phyloP scores from a whole-genome alignment of 2,329 filamentous ascomycete species.

The Fusarium dimerum region DNA sequence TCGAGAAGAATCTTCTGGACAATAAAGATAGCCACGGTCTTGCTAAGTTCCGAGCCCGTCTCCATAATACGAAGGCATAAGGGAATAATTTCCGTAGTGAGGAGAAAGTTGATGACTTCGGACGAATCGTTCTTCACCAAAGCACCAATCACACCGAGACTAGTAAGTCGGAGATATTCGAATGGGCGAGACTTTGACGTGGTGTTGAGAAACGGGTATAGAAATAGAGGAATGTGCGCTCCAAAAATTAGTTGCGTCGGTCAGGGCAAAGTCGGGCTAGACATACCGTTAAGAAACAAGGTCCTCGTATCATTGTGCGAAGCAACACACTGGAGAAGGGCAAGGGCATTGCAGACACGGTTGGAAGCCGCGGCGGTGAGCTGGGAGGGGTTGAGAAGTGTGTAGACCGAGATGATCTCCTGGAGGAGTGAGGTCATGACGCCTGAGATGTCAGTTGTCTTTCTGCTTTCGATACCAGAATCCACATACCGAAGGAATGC shows the following conservation, averaged over 20 bases:
- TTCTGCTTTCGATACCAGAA: constrained; percentile 7
- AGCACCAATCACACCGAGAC: constrained; percentile 92
- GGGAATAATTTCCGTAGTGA: constrained; percentile 98
- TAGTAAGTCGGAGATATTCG: constrained; percentile 94
- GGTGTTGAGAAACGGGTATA: constrained; percentile 98
- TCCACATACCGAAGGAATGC: constrained; percentile 88
- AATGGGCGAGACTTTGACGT: constrained; percentile 98
- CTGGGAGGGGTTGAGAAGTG: constrained; percentile 92
- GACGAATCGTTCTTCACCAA: constrained; percentile 98
- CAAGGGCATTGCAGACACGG: constrained; percentile 94
- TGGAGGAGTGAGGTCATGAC: constrained; percentile 98
- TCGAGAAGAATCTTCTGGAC: constrained; percentile 98
- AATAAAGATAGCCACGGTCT: constrained; percentile 99
- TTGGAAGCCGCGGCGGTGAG: constrained; percentile 97
- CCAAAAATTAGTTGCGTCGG: constrained; percentile 17
- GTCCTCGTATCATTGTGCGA: constrained; percentile 96
- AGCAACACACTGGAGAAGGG: constrained; percentile 93
- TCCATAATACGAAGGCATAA: constrained; percentile 99
- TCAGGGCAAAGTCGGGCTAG: not conserved
- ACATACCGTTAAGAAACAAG: constrained; percentile 85
- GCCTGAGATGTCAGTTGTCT: constrained; percentile 52
- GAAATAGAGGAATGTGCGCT: constrained; percentile 97
- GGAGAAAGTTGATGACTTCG: constrained; percentile 97
- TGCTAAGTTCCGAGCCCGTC: constrained; percentile 95
- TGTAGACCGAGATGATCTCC: constrained; percentile 99